Base-by-base conservation (phyloP, 1,284 basidiomycete genomes). In the Clitocybe nebularis region DNA sequence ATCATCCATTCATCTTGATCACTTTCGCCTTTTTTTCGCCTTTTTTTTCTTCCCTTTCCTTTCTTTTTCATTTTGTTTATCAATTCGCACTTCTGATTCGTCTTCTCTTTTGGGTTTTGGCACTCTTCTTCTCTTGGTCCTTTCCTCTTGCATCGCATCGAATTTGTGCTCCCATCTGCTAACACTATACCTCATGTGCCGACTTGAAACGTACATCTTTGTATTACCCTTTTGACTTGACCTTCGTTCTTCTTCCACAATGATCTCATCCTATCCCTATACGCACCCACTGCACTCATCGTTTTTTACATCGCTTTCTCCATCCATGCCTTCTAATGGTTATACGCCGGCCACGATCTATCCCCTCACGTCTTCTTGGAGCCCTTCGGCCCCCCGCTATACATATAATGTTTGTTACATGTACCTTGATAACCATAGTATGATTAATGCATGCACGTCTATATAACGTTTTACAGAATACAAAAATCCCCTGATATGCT, bases 401-500 rank as follows among this genome's bases (percentile, higher is more conserved):
- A 48, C 41, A 39, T 36, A 45, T 46, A 41, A 46, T 49, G 42
- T 44, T 46, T 35, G 29, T 41, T 51, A 47, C 42, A 51, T 46
- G 52, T 51, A 51, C 36, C 10, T 39, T 32, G 24, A 44, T 45
- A 42, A 44, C 41, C 32, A 26, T 43, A 42, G 42, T 36, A 49
- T 49, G 33, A 51, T 48, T 51, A 51, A 48, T 51, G 38, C 40
- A 47, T 39, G 44, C 42, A 44, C 35, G 26, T 41, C 30, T 34
- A 35, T 20, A 17, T 14, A 44, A 28, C 29, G 35, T 36, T 44
- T 35, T 46, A 44, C 39, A 49, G 13, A 19, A 10, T 34, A 37
- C 24, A 17, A 14, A 10, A 24, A 13, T 19, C 5, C 40, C 22
- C 3, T 17, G n/a, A n/a, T n/a, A n/a, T n/a, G n/a, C n/a, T n/a